phyloP scores from a whole-genome alignment of 1,284 basidiomycete genomes.

The Papiliotrema laurentii region DNA sequence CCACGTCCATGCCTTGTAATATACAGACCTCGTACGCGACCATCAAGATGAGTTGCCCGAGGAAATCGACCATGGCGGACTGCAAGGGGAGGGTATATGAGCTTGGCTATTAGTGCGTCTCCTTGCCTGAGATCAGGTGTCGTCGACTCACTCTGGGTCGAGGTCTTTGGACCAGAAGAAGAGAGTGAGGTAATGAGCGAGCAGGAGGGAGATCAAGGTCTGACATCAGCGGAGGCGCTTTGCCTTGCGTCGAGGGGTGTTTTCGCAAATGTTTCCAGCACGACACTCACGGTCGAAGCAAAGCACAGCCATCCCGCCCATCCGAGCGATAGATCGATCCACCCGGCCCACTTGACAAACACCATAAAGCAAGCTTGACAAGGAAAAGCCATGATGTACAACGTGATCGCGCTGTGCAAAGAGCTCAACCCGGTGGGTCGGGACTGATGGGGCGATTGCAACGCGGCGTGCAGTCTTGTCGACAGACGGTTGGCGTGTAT shows the following conservation, averaged over 20 bases:
- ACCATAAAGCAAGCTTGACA: conserved; percentile 68
- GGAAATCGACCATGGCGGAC: conserved; percentile 81
- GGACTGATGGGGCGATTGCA: conserved; percentile 5
- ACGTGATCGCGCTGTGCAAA: conserved; percentile 51
- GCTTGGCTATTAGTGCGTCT: conserved; percentile 16
- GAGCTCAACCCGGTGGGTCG: conserved; percentile 26
- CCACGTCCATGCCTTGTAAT: conserved; percentile 38
- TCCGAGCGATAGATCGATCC: conserved; percentile 65
- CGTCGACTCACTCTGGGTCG: conserved; percentile 66
- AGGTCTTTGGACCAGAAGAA: conserved; percentile 75
- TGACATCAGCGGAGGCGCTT: neutral
- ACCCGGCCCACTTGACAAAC: conserved; percentile 63
- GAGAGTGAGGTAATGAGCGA: conserved; percentile 67
- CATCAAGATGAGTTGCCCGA: conserved; percentile 76
- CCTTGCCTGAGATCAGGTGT: neutral
- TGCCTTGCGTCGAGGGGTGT: too few species aligned
- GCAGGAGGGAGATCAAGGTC: conserved; percentile 57
- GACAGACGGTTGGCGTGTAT: conserved; percentile 89
- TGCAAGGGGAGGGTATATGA: conserved; percentile 90
- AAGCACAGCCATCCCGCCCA: conserved; percentile 67
- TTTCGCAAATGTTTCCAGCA: neutral
- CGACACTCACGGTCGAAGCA: conserved; percentile 62
- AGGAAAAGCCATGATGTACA: conserved; percentile 69
- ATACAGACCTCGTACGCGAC: conserved; percentile 50
- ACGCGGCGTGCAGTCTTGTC: conserved; percentile 29